A percentile compares a stretch with the other conserved stretches of the same genome.
Conservation (phyloP, 805 yeast species). For the Hanseniaspora valbyensis region DNA sequence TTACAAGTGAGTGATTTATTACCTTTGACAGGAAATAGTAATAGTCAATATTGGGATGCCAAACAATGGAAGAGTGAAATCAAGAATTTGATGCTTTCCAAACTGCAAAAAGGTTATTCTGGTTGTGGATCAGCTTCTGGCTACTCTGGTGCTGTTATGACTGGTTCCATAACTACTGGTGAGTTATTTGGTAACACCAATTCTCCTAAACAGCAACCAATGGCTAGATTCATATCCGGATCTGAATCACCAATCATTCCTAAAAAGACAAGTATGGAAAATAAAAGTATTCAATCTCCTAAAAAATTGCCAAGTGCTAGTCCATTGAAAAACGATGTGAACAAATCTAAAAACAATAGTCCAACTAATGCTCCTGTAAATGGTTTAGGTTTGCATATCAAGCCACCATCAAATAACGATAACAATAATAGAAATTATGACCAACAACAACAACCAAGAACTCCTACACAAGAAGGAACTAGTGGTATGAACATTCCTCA, state of each 20-base stretch:
- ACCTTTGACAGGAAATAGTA: constrained; percentile 31
- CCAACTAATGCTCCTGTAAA: neutral
- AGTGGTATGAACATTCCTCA: neutral
- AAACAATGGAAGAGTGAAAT: constrained; percentile 50
- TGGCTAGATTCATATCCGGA: constrained; percentile 20
- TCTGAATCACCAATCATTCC: constrained; percentile 17
- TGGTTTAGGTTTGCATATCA: neutral
- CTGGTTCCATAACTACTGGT: constrained; percentile 35
- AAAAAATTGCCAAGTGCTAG: constrained; percentile 16
- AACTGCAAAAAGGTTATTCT: constrained; percentile 49
- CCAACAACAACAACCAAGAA: neutral
- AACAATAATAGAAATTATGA: neutral
- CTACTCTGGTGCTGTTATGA: constrained; percentile 45
- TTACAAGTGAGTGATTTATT: constrained; percentile 49
- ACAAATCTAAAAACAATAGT: neutral
- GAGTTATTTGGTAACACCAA: constrained; percentile 26
- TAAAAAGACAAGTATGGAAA: constrained; percentile 21
- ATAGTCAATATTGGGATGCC: constrained; percentile 42
- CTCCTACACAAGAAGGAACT: neutral
- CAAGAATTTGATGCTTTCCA: constrained; percentile 44
- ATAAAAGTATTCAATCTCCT: constrained; percentile 17
- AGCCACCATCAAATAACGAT: neutral
- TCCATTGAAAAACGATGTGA: constrained; percentile 15
- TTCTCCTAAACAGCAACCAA: constrained; percentile 30
- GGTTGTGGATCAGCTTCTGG: constrained; percentile 70